Evolutionary conservation across 2,329 filamentous ascomycete species (phyloP).

Genomic region (Aureobasidium sp.): DNA sequence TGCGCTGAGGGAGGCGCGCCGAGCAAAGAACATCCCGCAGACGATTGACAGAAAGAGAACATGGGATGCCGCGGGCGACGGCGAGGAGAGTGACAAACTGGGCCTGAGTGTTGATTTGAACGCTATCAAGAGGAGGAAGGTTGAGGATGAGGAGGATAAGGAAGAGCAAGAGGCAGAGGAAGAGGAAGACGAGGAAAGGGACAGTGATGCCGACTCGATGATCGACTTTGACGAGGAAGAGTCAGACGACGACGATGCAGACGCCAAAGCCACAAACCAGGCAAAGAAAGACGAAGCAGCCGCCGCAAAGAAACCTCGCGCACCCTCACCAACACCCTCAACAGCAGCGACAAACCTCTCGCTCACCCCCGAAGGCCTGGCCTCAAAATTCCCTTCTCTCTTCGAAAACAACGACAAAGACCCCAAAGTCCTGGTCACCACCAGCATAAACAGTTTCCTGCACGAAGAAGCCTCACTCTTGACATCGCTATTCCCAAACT

Average conservation of each 20-base stretch:
- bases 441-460: conserved; percentile 77
- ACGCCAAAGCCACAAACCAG: conserved; percentile 15
- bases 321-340: conserved; percentile 46
- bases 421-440: conserved; percentile 89
- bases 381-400: conserved; percentile 51
- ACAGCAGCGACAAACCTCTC: conserved; percentile 51
- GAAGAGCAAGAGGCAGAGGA: conserved; percentile 38
- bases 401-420: conserved; percentile 46
- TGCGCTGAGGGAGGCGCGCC: conserved; percentile 59
- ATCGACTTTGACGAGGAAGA: conserved; percentile 53
- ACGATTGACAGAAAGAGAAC: conserved; percentile 83
- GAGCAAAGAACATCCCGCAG: conserved; percentile 67
- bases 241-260: conserved; percentile 37
- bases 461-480: conserved; percentile 75
- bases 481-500: conserved; percentile 71
- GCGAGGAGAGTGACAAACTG: conserved; percentile 32
- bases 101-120: conserved; percentile 38
- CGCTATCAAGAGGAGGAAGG: conserved; percentile 35
- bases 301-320: conserved; percentile 22
- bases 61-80: conserved; percentile 57
- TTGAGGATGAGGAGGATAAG: conserved; percentile 30
- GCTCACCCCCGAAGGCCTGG: conserved; percentile 51
- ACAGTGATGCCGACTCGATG: conserved; percentile 66
- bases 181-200: conserved; percentile 38
- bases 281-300: conserved; percentile 21